These are phyloP conservation scores for Psilocybe mexicana DNA, from an alignment of 1,284 basidiomycete species.

Conservation along the genomic window DNA sequence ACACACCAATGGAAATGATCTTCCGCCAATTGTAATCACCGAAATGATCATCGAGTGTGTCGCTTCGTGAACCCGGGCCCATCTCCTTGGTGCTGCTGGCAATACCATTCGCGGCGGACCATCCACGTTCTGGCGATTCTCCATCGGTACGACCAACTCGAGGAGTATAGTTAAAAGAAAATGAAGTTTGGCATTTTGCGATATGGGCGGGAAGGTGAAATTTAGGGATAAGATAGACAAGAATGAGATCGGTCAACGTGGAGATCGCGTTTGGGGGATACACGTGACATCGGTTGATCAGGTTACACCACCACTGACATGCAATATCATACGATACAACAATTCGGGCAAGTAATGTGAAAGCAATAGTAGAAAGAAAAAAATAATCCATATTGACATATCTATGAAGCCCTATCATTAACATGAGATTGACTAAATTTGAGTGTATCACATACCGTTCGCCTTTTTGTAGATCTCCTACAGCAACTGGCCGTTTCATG, in stretches of 20 bases:
- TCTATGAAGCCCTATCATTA: conserved; percentile 4
- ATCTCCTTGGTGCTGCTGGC: conserved; percentile 31
- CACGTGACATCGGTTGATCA: conserved; percentile 4
- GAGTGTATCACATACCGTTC: conserved; percentile 36
- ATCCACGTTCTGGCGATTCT: conserved; percentile 23
- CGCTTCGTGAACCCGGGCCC: conserved; percentile 30
- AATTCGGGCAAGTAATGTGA: not conserved
- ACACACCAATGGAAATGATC: conserved; percentile 9
- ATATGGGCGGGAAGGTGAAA: conserved; percentile 32
- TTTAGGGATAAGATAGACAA: conserved; percentile 26
- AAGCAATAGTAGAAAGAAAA: conserved; percentile 14
- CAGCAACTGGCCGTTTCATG: conserved; percentile 24
- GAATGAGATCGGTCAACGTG: not conserved
- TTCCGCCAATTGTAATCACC: conserved; percentile 31
- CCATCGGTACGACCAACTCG: conserved; percentile 31
- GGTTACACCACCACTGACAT: conserved; percentile 24
- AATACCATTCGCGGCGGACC: conserved; percentile 26
- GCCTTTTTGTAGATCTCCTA: conserved; percentile 36
- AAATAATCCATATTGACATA: conserved; percentile 26
- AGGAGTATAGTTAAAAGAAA: conserved; percentile 27
- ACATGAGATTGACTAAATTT: not conserved
- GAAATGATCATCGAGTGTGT: conserved; percentile 32
- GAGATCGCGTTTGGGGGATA: not conserved
- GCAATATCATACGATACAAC: conserved; percentile 26
- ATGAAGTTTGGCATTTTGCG: conserved; percentile 20